Base-by-base conservation (phyloP, 2,329 filamentous ascomycete species). In the Didymella pomorum region DNA sequence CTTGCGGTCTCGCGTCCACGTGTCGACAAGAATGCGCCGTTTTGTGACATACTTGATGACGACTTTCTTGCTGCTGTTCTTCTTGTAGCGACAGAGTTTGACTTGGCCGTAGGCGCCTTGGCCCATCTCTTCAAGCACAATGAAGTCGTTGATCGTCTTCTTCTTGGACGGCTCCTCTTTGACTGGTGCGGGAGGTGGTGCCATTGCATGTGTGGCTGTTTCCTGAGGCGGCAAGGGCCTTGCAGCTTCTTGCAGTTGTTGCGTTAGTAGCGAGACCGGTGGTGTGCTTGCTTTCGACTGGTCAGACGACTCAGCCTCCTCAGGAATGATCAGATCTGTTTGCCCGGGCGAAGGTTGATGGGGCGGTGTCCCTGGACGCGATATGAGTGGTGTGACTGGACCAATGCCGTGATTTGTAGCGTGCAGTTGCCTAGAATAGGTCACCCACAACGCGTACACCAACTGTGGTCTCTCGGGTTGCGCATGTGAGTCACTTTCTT, bases 11-110 rank as follows among this genome's bases (percentile, higher is more conserved):
- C 95, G 87, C 29, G 94, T 98, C 95, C 95, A 99, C 0, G 95
- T 99, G 78, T 99, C 95, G 61, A 99, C 94, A 14, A 99, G 84
- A 75, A 99, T 99, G 43, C 94, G 90, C 58, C 91, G 88, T 79
- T 99, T 99, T 5, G 95, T 98, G 48, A 99, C 95, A 75, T 96
- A 99, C 77, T 99, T 99, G 72, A 99, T 85, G 20, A 99, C 94
- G 62, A 96, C 90, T 78, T 96, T 97, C 74, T 89, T 90, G 51
- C 86, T 81, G 23, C 82, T 87, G 50, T 85, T 87, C 69, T 88
- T 87, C 79, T 93, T 96, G 79, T 95, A 90, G 28, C 93, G 87
- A 51, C 91, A 94, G 46, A 99, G 84, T 76, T 99, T 99, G 58
- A 99, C 95, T 78, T 99, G 94, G 2, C 95, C 95, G 74, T 99